Percentiles rank a stretch among this genome's conserved stretches.
Evolutionary conservation across 495 filamentous ascomycete species (phyloP).

Genomic region (Penicillium mononematosum): DNA sequence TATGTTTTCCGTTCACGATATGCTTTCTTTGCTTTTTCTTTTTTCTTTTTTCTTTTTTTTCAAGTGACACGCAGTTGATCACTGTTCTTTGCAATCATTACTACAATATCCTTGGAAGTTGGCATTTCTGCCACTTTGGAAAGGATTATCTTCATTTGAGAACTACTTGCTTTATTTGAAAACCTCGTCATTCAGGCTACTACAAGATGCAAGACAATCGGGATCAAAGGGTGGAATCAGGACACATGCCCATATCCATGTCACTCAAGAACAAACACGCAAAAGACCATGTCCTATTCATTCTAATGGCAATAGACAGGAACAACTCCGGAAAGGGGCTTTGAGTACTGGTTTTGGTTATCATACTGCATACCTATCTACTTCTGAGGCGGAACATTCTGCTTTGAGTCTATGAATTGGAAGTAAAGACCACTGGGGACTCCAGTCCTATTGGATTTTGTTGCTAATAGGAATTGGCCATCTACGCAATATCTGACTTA

Average conservation of each 20-base stretch:
- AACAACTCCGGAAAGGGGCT: background rate
- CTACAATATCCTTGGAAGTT: background rate
- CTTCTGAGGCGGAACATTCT: too few species aligned
- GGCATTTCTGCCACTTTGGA: background rate
- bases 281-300: background rate
- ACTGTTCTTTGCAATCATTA: background rate
- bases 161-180: background rate
- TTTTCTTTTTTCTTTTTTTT: too few species aligned
- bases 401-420: too few species aligned
- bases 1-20: background rate
- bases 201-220: background rate
- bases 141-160: background rate
- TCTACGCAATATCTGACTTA: too few species aligned
- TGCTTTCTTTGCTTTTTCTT: background rate
- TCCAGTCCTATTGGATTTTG: too few species aligned
- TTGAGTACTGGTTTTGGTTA: background rate
- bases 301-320: background rate
- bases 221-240: background rate
- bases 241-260: background rate
- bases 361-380: background rate
- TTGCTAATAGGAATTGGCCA: too few species aligned
- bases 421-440: too few species aligned
- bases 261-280: background rate
- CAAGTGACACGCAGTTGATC: background rate
- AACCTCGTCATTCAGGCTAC: background rate